Evolutionary conservation across 2,329 filamentous ascomycete genomes (phyloP), one percentile per base, ranked within the genome.

Genomic region (Epichloe gansuensis): DNA sequence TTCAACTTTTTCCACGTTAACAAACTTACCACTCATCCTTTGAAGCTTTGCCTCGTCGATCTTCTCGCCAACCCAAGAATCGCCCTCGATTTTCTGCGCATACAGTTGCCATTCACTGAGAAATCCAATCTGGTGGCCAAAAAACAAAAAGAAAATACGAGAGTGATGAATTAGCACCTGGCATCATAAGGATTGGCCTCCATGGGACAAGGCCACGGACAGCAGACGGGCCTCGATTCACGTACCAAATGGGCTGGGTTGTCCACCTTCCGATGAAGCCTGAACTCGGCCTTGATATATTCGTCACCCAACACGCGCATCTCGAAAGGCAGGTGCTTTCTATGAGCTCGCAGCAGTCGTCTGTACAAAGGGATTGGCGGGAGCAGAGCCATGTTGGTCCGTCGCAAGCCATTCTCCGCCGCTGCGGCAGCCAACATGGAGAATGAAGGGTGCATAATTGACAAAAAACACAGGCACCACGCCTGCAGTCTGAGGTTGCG

Each of bases 31-130:
- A 66, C 87, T 97, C 89, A 97, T 87, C 69, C 95, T 96, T 55
- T 89, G 84, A 52, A 97, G 74, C 69, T 95, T 95, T 1, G 72
- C 74, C 59, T 81, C 80, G 57, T 97, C 91, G 66, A 97, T 76
- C 66, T 84, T 91, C 57, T 88, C 87, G 1, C 85, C 91, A 54
- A 78, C 75, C 93, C 93, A 97, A 0, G 76, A 68, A 50, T 95
- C 85, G 0, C 90, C 91, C 64, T 97, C 91, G 15, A 98, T 72
- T 64, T 89, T 84, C 66, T 98, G 91, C 2, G 89, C 90, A 64
- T 97, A 98, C 50, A 88, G 72, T 68, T 98, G 93, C 91, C 91
- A 98, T 68, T 97, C 90, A 0, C 87, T 91, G 59, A 98, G 75
- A 67, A 98, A 98, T 2, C 91, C 93, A 61, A 97, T 89, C 89